Conservation (phyloP, 139 green algal species). For the Coccomyxa sp. region DNA sequence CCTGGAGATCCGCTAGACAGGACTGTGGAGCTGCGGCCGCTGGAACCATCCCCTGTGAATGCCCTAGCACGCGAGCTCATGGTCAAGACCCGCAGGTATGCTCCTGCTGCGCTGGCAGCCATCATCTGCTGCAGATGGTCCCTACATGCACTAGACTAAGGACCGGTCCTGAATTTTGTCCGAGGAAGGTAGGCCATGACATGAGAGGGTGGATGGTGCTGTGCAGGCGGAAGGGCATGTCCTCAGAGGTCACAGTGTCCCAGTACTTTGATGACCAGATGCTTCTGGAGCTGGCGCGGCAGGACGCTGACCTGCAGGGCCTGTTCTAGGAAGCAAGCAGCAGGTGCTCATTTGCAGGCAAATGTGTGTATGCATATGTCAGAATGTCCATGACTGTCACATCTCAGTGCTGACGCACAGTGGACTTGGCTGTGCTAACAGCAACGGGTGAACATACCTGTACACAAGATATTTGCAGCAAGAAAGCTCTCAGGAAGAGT, state of each 20-base stretch:
- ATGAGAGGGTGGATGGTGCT: too few relatives aligned
- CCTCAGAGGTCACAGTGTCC: slow-evolving; percentile 91
- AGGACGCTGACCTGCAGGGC: slow-evolving; percentile 78
- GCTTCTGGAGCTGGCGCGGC: slow-evolving; percentile 86
- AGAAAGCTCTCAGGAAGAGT: too few relatives aligned
- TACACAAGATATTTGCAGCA: too few relatives aligned
- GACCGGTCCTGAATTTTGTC: too few relatives aligned
- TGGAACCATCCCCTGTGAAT: slow-evolving; percentile 82
- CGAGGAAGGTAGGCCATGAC: too few relatives aligned
- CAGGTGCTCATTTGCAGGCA: background rate
- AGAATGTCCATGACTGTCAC: background rate
- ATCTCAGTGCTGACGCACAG: background rate
- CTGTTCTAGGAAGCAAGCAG: slow-evolving; percentile 44
- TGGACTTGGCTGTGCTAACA: too few relatives aligned
- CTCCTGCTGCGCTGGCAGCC: too few relatives aligned
- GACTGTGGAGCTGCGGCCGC: slow-evolving; percentile 82
- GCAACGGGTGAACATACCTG: too few relatives aligned
- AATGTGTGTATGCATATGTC: background rate
- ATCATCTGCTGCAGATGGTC: too few relatives aligned
- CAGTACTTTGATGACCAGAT: slow-evolving; percentile 98
- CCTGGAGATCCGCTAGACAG: slow-evolving; percentile 89
- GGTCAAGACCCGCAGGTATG: slow-evolving; percentile 97
- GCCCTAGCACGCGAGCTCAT: slow-evolving; percentile 86
- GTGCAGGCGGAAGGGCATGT: slow-evolving; percentile 94
- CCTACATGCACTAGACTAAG: too few relatives aligned